Base-by-base conservation (phyloP, 805 yeast genomes). In the Jamesozyma jinghongensis region DNA sequence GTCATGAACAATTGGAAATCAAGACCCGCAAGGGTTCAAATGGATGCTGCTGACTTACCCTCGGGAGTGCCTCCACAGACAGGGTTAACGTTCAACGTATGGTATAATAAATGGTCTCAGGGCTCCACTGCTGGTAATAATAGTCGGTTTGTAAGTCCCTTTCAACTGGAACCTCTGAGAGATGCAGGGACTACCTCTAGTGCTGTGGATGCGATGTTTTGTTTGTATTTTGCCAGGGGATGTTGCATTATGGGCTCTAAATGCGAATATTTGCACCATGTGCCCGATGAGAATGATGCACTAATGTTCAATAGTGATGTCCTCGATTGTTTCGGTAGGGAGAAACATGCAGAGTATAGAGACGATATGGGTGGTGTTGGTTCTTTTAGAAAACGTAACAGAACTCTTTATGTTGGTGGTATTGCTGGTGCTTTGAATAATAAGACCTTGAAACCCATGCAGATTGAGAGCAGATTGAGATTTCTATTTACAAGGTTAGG, bases 331-430 rank as follows among this genome's bases (percentile, higher is more conserved):
- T 90, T 90, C 68, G 97, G 97, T 1, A 67, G 98, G 44, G 95
- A 85, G 54, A 85, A 83, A 59, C 81, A 81, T 47, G 69, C 82
- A 1, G 82, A 77, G 36, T 85, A 85, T 53, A 66, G 87, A 49
- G 96, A 90, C 49, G 97, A 90, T 61, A 87, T 87, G 96, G 77
- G 82, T 22, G 98, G 98, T 27, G 81, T 87, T 3, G 98, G 97
- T 0, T 78, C 85, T 19, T 79, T 90, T 56, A 69, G 73, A 49
- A 64, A 68, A 29, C 67, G 68, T n/a, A 88, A 87, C 56, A 63
- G 78, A 40, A 86, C 96, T 0, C 58, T 90, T 2, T 88, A 81
- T 55, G 74, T 90, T 2, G 92, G 94, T 75, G 48, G 68, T 57
- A 16, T 73, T 59, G 31, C 59, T 66, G 54, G 71, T 52, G 42